Evolutionary conservation across 345 rosid genomes (phyloP).

Genomic region (Camelina sativa): DNA sequence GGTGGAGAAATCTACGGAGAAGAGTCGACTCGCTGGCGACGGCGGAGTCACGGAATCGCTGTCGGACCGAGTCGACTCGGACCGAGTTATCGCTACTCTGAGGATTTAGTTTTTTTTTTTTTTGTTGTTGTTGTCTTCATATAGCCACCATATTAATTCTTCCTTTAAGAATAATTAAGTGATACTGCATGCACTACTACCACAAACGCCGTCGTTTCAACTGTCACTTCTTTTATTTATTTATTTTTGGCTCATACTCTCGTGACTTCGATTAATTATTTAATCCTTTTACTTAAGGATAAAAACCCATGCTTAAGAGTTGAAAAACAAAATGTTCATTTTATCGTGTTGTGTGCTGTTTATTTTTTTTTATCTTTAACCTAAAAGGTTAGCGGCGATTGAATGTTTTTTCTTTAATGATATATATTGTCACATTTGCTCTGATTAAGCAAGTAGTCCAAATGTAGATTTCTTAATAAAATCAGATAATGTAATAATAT

Average conservation of each 20-base stretch:
- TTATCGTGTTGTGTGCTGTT: too few species aligned
- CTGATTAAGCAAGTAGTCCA: too few species aligned
- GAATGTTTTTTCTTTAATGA: too few species aligned
- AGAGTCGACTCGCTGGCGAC: constrained; percentile 8
- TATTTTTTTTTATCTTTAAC: too few species aligned
- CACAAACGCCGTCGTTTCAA: constrained; percentile 16
- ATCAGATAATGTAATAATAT: too few species aligned
- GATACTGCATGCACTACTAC: background rate
- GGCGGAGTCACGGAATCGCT: constrained; percentile 29
- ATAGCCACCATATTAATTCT: background rate
- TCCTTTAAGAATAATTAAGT: background rate
- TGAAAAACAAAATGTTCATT: too few species aligned
- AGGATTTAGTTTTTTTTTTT: background rate
- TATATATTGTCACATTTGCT: too few species aligned
- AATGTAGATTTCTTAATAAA: too few species aligned
- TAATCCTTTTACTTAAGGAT: too few species aligned
- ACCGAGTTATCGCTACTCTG: constrained; percentile 17
- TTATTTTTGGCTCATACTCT: background rate
- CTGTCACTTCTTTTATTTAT: background rate
- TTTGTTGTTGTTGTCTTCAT: background rate
- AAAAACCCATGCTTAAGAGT: too few species aligned
- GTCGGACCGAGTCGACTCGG: constrained; percentile 40
- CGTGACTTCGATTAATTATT: background rate
- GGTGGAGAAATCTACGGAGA: constrained; percentile 29
- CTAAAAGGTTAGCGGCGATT: too few species aligned